phyloP scores from a whole-genome alignment of 768 basidiomycete genomes.

The Cyclocybe cylindracea region DNA sequence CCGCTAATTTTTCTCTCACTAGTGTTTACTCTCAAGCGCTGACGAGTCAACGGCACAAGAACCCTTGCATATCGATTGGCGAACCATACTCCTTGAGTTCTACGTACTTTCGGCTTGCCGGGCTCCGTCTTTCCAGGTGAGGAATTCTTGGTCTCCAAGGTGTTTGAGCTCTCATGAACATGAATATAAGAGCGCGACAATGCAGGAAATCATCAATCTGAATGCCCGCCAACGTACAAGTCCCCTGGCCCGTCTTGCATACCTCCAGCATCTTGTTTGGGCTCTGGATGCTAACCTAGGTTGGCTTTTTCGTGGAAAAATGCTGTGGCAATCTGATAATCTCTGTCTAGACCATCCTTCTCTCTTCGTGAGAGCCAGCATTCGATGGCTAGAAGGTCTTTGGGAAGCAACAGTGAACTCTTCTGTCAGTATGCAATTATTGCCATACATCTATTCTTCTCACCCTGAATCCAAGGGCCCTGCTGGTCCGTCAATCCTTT shows the following conservation, averaged over 20 bases:
- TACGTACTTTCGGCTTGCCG: conserved; percentile 25
- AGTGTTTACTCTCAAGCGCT: too few relatives aligned
- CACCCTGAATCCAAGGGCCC: conserved; percentile 11
- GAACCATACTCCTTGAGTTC: conserved; percentile 34
- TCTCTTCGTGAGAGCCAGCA: conserved; percentile 27
- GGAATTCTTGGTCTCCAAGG: conserved; percentile 1
- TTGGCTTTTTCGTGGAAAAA: conserved; percentile 24
- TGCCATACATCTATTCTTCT: background rate
- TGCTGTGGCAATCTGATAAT: background rate
- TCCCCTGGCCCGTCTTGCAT: conserved; percentile 47
- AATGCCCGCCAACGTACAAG: conserved; percentile 29
- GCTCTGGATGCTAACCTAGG: conserved; percentile 37
- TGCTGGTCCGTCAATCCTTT: conserved; percentile 41
- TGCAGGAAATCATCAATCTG: conserved; percentile 39
- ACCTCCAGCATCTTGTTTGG: conserved; percentile 65
- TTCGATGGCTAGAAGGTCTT: conserved; percentile 52
- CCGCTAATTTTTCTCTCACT: too few relatives aligned
- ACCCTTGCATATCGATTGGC: conserved; percentile 13
- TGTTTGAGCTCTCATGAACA: background rate
- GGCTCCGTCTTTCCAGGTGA: background rate
- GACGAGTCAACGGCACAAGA: background rate
- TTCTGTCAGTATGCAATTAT: conserved; percentile 20
- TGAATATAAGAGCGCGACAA: background rate
- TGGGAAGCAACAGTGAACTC: conserved; percentile 36
- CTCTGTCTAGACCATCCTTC: conserved; percentile 22